Evolutionary conservation across 2,329 filamentous ascomycete species (phyloP).

Genomic region (Phyllosticta citrichinensis): DNA sequence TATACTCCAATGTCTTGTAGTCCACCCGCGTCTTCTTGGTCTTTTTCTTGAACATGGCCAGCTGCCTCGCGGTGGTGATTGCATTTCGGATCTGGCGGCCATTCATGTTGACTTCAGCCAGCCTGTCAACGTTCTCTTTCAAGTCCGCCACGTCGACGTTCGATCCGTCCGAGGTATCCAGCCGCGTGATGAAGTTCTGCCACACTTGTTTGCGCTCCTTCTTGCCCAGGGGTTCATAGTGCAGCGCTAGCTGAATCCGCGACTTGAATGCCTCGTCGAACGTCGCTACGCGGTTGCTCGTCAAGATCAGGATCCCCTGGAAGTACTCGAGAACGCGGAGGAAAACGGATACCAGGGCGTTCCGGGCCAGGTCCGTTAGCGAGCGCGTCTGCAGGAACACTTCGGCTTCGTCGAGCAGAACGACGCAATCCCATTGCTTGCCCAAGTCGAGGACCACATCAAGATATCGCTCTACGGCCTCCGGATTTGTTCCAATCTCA

Average conservation of each 20-base stretch:
- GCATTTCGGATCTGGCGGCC: conserved; percentile 44
- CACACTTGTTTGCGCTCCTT: conserved; percentile 18
- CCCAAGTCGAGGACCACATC: conserved; percentile 40
- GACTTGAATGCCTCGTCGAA: conserved; percentile 22
- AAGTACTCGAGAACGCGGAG: conserved; percentile 8
- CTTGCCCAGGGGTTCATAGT: conserved; percentile 13
- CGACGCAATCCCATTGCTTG: conserved; percentile 41
- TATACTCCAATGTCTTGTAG: background rate
- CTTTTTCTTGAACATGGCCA: conserved; percentile 17
- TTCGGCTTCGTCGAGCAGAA: conserved; percentile 45
- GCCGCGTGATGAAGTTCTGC: conserved; percentile 20
- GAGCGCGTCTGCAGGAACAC: conserved; percentile 42
- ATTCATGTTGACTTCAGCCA: conserved; percentile 36
- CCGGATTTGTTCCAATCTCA: conserved; percentile 38
- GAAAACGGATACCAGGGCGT: conserved; percentile 30
- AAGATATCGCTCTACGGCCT: conserved; percentile 38
- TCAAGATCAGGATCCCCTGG: conserved; percentile 25
- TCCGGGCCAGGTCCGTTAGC: conserved; percentile 37
- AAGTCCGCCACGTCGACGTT: conserved; percentile 12
- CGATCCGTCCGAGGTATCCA: background rate
- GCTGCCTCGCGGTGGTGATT: conserved; percentile 21
- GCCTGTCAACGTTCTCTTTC: conserved; percentile 32
- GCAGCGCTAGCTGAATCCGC: conserved; percentile 22
- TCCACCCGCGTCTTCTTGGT: conserved; percentile 1
- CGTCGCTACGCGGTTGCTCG: conserved; percentile 23